phyloP scores from a whole-genome alignment of 345 rosid species.

The Boechera divaricarpa region DNA sequence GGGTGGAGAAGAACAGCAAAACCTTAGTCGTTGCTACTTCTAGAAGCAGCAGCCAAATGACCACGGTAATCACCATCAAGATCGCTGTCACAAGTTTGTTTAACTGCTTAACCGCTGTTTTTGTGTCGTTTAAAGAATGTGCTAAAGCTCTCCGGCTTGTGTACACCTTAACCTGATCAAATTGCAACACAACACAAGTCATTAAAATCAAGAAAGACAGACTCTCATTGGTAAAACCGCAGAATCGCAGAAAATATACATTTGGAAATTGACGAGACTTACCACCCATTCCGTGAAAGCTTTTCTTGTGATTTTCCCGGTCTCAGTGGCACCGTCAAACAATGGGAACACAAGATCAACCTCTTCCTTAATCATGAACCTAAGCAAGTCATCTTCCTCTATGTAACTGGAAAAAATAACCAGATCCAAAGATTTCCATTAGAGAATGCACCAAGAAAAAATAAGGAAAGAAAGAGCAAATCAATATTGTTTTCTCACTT shows the following conservation, averaged over 20 bases:
- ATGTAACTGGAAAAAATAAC: slow-evolving; percentile 55
- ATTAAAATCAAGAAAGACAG: slow-evolving; percentile 15
- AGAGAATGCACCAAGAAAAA: slow-evolving; percentile 1
- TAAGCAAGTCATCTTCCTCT: slow-evolving; percentile 69
- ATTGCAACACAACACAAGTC: slow-evolving; percentile 8
- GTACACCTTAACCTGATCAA: slow-evolving; percentile 82
- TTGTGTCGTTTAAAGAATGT: slow-evolving; percentile 82
- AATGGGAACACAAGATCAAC: slow-evolving; percentile 77
- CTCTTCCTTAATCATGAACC: slow-evolving; percentile 91
- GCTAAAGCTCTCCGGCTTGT: slow-evolving; percentile 68
- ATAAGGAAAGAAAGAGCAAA: neutral
- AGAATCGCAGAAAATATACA: neutral
- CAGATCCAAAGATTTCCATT: slow-evolving; percentile 13
- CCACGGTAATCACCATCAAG: slow-evolving; percentile 52
- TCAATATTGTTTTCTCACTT: slow-evolving; percentile 51
- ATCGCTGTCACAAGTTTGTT: slow-evolving; percentile 70
- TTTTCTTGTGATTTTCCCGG: slow-evolving; percentile 61
- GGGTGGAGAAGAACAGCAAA: slow-evolving; percentile 70
- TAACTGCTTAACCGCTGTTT: slow-evolving; percentile 91
- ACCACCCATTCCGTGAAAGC: slow-evolving; percentile 86
- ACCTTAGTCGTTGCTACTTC: slow-evolving; percentile 85
- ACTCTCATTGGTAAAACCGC: neutral
- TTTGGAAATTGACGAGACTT: slow-evolving; percentile 19
- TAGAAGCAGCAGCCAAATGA: slow-evolving; percentile 78
- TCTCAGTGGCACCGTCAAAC: slow-evolving; percentile 65